phyloP scores from a whole-genome alignment of 192 early-diverging fungal genomes.

The Entomortierella beljakovae region DNA sequence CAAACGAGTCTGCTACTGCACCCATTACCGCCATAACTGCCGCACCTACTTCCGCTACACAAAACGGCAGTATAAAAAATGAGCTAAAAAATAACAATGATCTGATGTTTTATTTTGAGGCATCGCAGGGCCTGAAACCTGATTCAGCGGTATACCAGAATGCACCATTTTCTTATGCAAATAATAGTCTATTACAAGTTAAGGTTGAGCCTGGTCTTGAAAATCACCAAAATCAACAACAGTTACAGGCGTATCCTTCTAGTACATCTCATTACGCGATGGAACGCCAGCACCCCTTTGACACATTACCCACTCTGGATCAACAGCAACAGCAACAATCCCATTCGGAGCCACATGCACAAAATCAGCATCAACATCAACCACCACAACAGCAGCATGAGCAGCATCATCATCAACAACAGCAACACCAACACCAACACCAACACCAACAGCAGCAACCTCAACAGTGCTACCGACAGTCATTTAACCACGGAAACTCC shows the following conservation, averaged over 20 bases:
- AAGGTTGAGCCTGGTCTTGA: constrained; percentile 20
- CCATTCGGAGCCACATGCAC: neutral
- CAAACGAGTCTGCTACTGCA: neutral
- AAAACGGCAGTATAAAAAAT: too few species aligned
- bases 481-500: neutral
- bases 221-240: constrained; percentile 1
- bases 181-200: constrained; percentile 5
- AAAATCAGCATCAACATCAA: neutral
- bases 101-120: constrained; percentile 2
- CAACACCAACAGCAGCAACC: constrained; percentile 1
- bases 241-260: neutral
- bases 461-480: neutral
- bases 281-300: neutral
- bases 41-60: neutral
- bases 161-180: constrained; percentile 2
- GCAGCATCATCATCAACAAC: neutral
- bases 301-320: neutral
- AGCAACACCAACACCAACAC: neutral
- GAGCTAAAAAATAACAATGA: neutral
- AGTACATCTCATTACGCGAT: neutral
- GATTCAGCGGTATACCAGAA: neutral
- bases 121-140: neutral
- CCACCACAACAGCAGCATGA: neutral
- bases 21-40: neutral
- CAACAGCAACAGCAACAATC: neutral